These are phyloP conservation scores for Solanum sitiens DNA, from an alignment of 257 asterid genomes.

Conservation along the genomic window DNA sequence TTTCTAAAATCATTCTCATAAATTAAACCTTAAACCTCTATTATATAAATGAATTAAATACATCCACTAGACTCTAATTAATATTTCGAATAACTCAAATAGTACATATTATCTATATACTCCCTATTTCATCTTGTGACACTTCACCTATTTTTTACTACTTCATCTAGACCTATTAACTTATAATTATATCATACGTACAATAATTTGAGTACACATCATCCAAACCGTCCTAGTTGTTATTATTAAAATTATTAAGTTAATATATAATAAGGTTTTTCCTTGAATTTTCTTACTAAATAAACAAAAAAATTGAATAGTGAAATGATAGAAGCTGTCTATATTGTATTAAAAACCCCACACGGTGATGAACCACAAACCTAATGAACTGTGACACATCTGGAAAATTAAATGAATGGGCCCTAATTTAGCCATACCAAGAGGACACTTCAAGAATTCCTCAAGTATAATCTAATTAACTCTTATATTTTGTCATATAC, in stretches of 20 bases:
- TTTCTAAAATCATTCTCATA: not conserved
- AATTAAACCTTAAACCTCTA: not conserved
- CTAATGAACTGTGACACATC: constrained; percentile 4
- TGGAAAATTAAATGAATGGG: constrained; percentile 4
- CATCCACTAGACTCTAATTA: not conserved
- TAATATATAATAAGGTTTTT: not conserved
- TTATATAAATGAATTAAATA: not conserved
- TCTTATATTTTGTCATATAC: not conserved
- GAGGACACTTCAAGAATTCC: not conserved
- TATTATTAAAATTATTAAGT: not conserved
- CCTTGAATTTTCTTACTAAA: not conserved
- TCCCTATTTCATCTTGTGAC: not conserved
- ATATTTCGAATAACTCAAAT: not conserved
- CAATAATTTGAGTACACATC: not conserved
- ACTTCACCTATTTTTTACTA: not conserved
- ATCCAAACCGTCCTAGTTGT: not conserved
- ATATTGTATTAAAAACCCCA: not conserved
- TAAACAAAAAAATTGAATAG: not conserved
- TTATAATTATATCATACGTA: not conserved
- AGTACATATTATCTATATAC: not conserved
- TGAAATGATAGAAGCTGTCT: not conserved
- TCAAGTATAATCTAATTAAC: not conserved
- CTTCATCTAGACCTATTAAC: not conserved
- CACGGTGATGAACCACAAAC: constrained; percentile 4
- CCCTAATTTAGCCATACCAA: constrained; percentile 1